Evolutionary conservation across 768 basidiomycete genomes (phyloP).

Genomic region (Lactifluus pinguis): DNA sequence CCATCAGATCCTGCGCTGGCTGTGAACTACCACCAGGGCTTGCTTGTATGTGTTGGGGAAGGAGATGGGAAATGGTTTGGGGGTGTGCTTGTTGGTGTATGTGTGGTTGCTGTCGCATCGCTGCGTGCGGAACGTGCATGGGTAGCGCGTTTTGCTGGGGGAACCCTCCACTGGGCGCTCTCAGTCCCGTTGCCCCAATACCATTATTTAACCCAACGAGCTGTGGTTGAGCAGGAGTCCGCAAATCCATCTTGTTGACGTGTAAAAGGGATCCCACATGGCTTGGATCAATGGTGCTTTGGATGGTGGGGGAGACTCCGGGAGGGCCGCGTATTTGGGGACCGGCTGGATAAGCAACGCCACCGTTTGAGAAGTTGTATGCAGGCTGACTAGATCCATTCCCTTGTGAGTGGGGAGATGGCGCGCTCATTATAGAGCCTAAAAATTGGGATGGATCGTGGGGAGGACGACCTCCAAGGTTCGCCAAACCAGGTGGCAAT

Average conservation of each 20-base stretch:
- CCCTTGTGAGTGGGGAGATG: conserved; percentile 15
- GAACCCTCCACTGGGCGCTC: conserved; percentile 42
- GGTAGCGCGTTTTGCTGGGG: conserved; percentile 37
- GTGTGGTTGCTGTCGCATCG: conserved; percentile 37
- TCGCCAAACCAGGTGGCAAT: conserved; percentile 72
- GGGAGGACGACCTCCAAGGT: conserved; percentile 73
- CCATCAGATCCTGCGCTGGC: conserved; percentile 70
- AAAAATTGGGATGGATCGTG: conserved; percentile 66
- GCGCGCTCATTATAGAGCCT: conserved; percentile 33
- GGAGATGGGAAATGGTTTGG: conserved; percentile 42
- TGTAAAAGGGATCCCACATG: conserved; percentile 46
- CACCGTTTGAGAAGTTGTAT: conserved; percentile 33
- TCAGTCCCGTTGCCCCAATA: conserved; percentile 38
- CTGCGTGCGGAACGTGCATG: conserved; percentile 33
- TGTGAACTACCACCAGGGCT: conserved; percentile 41
- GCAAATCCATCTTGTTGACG: conserved; percentile 45
- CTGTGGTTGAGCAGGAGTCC: conserved; percentile 39
- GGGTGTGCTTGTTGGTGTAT: conserved; percentile 50
- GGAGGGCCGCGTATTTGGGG: conserved; percentile 46
- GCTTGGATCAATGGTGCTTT: conserved; percentile 37
- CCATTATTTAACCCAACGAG: conserved; percentile 39
- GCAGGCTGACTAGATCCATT: conserved; percentile 7
- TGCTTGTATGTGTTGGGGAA: conserved; percentile 51
- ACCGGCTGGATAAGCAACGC: conserved; percentile 22
- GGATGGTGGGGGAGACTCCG: conserved; percentile 35